Conservation (phyloP, 106 monocot genomes). For the Chionographis japonica region DNA sequence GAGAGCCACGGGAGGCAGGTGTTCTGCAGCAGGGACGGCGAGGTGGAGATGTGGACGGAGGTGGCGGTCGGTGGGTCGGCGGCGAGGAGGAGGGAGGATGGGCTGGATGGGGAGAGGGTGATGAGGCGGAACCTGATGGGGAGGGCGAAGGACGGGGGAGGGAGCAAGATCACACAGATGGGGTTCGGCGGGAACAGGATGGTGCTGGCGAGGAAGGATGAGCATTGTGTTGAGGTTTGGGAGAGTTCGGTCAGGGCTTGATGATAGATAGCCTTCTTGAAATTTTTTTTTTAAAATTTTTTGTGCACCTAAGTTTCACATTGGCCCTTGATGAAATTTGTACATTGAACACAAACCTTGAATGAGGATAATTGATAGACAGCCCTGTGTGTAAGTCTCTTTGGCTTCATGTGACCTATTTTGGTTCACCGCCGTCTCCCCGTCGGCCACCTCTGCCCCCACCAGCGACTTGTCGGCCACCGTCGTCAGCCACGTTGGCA, state of each 20-base stretch:
- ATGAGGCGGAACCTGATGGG: constrained; percentile 72
- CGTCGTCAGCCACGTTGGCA: too few species aligned
- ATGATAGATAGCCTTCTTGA: too few species aligned
- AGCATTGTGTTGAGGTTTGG: constrained; percentile 65
- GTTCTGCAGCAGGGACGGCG: constrained; percentile 44
- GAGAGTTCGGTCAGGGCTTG: constrained; percentile 18
- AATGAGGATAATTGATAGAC: too few species aligned
- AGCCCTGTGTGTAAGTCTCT: too few species aligned
- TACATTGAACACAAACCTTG: too few species aligned
- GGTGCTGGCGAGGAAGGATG: constrained; percentile 64
- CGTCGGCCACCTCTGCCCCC: too few species aligned
- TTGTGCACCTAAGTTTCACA: too few species aligned
- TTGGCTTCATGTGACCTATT: too few species aligned
- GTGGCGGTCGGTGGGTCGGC: constrained; percentile 21
- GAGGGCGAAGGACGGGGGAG: constrained; percentile 38
- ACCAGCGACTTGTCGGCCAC: too few species aligned
- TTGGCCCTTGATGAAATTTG: too few species aligned
- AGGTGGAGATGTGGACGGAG: constrained; percentile 65
- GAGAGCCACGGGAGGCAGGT: constrained; percentile 45
- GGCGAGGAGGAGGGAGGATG: constrained; percentile 21
- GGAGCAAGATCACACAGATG: constrained; percentile 46
- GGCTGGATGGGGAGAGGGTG: constrained; percentile 31
- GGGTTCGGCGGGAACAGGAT: constrained; percentile 77
- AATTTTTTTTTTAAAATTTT: not conserved
- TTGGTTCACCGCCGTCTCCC: too few species aligned